Evolutionary conservation across 148 eudicot genomes (phyloP), one percentile per base, ranked within the genome.

Genomic region (Rhododendron griersonianum): DNA sequence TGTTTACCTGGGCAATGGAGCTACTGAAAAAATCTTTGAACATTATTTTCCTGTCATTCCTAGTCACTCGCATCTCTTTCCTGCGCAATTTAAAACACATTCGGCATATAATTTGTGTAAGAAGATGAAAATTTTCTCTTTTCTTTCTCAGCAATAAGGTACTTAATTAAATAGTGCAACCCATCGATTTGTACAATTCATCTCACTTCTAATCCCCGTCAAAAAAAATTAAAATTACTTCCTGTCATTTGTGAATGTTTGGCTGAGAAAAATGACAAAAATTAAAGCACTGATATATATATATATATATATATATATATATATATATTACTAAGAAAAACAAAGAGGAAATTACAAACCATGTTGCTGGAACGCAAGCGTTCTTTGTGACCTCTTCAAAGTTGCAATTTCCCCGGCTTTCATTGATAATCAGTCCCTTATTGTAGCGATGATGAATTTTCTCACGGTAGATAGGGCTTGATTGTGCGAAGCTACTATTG

Each of bases 311-410:
- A 14, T 9, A 71, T 30, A 33, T 71, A 71, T 30, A 33, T 71
- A 71, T 30, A 33, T 71, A 15, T 4, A 14, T 9, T 28, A n/a
- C 0, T 11, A 30, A 30, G 2, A 13, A 28, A 69, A 25, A 13
- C 16, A 19, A 59, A 13, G 4, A 13, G 33, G 15, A 53, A 81
- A 81, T 25, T 50, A 65, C 65, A n/a, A 35, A 82, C 85, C 88
- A 50, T 82, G 81, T 82, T 18, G 81, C 47, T 2, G 75, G 53
- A 16, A 50, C 28, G 47, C 47, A 25, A 45, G 59, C 53, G 41
- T 86, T 73, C 71, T 50, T 74, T 11, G 73, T 47, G 74, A 28
- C 35, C 45, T 86, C 81, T 74, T 44, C 81, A 65, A 82, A 69
- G 51, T 65, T 25, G 65, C 15, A 15, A 41, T 76, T 75, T 69